Evolutionary conservation across 768 basidiomycete species (phyloP).

Genomic region (Termitomyces sp.): DNA sequence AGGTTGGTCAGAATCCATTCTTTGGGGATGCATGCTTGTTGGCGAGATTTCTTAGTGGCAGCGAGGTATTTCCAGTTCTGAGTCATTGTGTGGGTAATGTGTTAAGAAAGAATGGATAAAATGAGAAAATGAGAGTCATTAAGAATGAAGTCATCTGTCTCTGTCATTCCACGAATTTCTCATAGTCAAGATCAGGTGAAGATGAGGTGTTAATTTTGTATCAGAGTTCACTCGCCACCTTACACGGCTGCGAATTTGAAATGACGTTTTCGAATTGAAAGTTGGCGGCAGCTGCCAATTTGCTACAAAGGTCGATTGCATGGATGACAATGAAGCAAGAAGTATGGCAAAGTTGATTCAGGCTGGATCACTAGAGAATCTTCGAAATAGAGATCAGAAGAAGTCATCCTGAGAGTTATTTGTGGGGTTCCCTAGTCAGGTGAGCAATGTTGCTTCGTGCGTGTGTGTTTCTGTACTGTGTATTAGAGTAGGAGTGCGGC

Average conservation of each 20-base stretch:
- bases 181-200: background rate
- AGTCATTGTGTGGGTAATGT: constrained; percentile 13
- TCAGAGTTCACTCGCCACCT: background rate
- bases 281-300: too few species aligned
- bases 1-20: constrained; percentile 52
- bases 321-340: background rate
- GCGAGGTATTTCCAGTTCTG: constrained; percentile 46
- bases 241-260: background rate
- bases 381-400: background rate
- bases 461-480: background rate
- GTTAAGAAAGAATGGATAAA: background rate
- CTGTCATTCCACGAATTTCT: background rate
- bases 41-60: constrained; percentile 47
- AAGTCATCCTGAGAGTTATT: background rate
- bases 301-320: background rate
- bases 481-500: too few species aligned
- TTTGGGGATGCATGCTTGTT: constrained; percentile 51
- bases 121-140: background rate
- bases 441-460: too few species aligned
- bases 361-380: background rate
- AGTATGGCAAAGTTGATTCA: background rate
- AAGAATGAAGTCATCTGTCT: background rate
- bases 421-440: too few species aligned
- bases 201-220: background rate
- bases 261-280: background rate